Percentiles rank a stretch among this genome's conserved stretches.
Evolutionary conservation across 306 rosid species (phyloP).

Genomic region (Vicia sativa): DNA sequence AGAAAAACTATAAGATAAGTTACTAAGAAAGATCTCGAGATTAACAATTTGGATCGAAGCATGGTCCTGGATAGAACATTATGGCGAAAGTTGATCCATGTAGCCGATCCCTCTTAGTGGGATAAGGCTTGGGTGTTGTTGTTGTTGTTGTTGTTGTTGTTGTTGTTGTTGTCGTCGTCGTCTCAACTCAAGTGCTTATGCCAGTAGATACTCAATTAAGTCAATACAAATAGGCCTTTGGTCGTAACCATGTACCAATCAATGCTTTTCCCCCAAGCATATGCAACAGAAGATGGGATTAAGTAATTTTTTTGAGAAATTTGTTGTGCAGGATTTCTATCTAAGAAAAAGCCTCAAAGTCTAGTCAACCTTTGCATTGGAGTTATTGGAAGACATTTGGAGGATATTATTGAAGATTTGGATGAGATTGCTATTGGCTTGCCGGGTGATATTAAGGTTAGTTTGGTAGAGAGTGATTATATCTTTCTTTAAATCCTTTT

Average conservation of each 20-base stretch:
- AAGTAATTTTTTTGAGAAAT: background rate
- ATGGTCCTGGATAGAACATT: too few species aligned
- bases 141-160: too few species aligned
- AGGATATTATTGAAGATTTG: conserved; percentile 76
- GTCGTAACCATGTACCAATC: background rate
- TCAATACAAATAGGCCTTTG: background rate
- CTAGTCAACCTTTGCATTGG: conserved; percentile 79
- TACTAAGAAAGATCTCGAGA: too few species aligned
- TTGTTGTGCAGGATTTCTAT: conserved; percentile 51
- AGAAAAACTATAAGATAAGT: too few species aligned
- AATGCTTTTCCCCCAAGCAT: background rate
- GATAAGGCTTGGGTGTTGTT: too few species aligned
- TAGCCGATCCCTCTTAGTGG: too few species aligned
- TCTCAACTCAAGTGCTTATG: background rate
- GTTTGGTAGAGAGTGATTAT: conserved; percentile 17
- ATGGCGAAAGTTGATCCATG: too few species aligned
- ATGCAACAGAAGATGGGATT: conserved; percentile 11
- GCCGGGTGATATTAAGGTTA: conserved; percentile 86
- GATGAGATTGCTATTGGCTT: conserved; percentile 62
- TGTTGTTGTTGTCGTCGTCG: too few species aligned
- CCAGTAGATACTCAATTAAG: background rate
- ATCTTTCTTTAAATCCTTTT: conserved; percentile 2
- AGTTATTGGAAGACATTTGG: conserved; percentile 78
- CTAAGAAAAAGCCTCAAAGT: conserved; percentile 57
- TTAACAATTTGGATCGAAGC: too few species aligned